Conservation (phyloP, 208 protist genomes). For the Acanthamoeba triangularis region DNA sequence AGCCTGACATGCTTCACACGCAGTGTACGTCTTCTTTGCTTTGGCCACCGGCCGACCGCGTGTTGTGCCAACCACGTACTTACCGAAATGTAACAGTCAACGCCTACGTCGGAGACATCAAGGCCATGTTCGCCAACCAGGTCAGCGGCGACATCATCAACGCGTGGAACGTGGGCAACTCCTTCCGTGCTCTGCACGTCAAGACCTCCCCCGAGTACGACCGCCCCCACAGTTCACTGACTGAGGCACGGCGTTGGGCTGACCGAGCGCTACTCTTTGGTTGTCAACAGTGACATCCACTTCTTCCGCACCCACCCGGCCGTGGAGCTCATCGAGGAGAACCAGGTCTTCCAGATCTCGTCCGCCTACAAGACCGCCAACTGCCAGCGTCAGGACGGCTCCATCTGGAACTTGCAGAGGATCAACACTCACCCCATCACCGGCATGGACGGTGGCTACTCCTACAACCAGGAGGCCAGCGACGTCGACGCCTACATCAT, state of each 20-base stretch:
- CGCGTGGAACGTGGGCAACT: background rate
- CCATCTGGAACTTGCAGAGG: conserved; percentile 74
- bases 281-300: background rate
- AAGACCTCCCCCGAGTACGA: conserved; percentile 1
- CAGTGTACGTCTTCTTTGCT: conserved; percentile 23
- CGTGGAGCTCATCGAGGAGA: conserved; percentile 70
- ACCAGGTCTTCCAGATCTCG: conserved; percentile 4
- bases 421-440: background rate
- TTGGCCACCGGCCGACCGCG: background rate
- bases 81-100: background rate
- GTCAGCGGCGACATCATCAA: conserved; percentile 15
- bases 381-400: background rate
- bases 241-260: no score
- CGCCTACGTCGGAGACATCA: background rate
- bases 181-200: conserved; percentile 39
- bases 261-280: background rate
- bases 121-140: background rate
- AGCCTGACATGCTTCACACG: background rate
- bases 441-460: background rate
- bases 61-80: no score
- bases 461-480: background rate
- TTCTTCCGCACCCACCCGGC: conserved; percentile 5
- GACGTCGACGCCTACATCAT: conserved; percentile 76
- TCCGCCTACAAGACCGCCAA: background rate
- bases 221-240: background rate